Evolutionary conservation across 1,284 basidiomycete species (phyloP).

Genomic region (Mrakiaceae sp.): DNA sequence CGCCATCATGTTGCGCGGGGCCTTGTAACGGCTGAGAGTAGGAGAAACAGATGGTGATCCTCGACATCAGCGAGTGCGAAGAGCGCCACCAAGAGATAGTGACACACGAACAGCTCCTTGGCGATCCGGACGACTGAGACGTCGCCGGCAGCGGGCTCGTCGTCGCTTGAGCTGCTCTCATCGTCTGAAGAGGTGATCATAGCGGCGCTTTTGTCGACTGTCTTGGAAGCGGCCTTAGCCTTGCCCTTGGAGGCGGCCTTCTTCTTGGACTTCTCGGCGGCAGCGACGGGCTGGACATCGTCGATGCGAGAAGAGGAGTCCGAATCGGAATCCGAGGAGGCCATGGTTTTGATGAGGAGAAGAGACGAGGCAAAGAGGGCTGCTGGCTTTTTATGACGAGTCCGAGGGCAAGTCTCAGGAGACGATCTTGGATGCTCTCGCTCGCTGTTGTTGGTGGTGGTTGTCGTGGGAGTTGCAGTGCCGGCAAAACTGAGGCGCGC

Average conservation of each 20-base stretch:
- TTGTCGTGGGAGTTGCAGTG: no score
- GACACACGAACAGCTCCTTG: not conserved
- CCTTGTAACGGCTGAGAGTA: not conserved
- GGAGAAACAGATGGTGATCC: not conserved
- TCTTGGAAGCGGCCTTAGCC: not conserved
- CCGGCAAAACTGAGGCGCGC: no score
- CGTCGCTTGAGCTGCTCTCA: not conserved
- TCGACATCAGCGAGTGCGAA: no score
- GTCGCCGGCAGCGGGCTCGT: not conserved
- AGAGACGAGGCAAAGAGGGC: not conserved
- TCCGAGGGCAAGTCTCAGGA: no score
- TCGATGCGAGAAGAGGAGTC: constrained; percentile 12
- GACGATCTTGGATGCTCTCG: no score
- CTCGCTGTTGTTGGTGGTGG: no score
- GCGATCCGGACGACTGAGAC: not conserved
- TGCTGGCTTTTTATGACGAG: no score
- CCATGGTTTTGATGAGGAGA: not conserved
- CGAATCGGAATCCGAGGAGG: constrained; percentile 5
- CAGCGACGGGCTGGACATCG: not conserved
- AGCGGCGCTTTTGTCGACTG: not conserved
- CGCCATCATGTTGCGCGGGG: constrained; percentile 6
- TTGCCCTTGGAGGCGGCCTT: not conserved
- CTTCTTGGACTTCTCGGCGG: not conserved
- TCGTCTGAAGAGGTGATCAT: constrained; percentile 8
- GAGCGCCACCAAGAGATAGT: no score